A percentile compares a stretch with the other conserved stretches of the same genome.
Conservation (phyloP, 129 eudicot genomes). For the Glebionis coronaria region DNA sequence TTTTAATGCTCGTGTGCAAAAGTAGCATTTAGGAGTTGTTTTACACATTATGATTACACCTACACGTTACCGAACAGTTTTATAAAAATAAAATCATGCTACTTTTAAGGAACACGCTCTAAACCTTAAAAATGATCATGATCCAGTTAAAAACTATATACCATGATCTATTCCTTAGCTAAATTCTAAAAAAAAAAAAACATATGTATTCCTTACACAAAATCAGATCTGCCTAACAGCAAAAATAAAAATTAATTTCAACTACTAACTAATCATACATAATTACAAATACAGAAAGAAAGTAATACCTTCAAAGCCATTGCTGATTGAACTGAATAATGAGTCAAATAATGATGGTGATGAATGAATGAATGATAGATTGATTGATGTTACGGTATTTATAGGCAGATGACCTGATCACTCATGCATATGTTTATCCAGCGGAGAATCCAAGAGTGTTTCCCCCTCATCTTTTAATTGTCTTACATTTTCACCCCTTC, state of each 20-base stretch:
- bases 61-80: no score
- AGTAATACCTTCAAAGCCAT: conserved; percentile 38
- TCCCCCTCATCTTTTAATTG: conserved; percentile 3
- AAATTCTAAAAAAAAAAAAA: no score
- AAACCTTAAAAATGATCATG: no score
- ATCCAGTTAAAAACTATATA: no score
- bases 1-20: no score
- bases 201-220: background rate
- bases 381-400: conserved; percentile 23
- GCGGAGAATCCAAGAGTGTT: conserved; percentile 28
- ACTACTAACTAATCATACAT: conserved; percentile 3
- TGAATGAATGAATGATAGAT: conserved; percentile 10
- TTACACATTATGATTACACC: no score
- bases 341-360: conserved; percentile 8
- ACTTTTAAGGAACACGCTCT: no score
- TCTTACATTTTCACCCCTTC: conserved; percentile 11
- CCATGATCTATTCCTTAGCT: no score
- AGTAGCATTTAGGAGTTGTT: no score
- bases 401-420: conserved; percentile 23
- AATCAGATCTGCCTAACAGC: conserved; percentile 11
- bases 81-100: no score
- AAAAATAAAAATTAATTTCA: background rate
- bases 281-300: background rate
- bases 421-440: conserved; percentile 11
- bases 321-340: background rate